Evolutionary conservation across 108 stramenopile species (phyloP), one percentile per base, ranked within the genome.

Genomic region (Asterionellopsis glacialis): DNA sequence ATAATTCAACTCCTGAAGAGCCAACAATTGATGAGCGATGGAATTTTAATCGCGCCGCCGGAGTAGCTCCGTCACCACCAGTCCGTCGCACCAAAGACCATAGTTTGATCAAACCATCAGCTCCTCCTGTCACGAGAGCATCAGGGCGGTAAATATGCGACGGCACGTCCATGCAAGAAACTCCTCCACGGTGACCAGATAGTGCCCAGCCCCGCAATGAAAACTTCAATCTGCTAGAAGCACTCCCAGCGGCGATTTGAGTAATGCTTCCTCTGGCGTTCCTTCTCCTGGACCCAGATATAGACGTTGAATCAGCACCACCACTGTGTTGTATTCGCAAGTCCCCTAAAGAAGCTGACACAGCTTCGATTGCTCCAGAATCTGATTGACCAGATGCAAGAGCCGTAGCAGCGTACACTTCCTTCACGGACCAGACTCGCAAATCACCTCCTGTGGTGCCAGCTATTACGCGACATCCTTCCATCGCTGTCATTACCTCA

Each of bases 101-200:
- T 9, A 93, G 64, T 60, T 93, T 93, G 54, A 93, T 90, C 41
- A 88, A 69, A 9, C 91, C 91, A 64, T 93, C 91, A 23, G 85
- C 84, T 47, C 91, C 91, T 23, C 91, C 91, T 7, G 91, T 83
- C 4, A 93, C 63, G 24, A 93, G 69, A 25, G 85, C 70, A 72
- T 93, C 91, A 3, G 88, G 88, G 11, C 91, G 79, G 54, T 90
- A 93, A 38, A 90, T 74, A 22, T 75, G 80, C 0, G 91, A 85
- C 19, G 91, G 91, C 15, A 90, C 77, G 61, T 89, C 88, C 45
- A 93, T 69, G 45, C 87, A 84, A 1, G 91, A 84, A 7, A 93
- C 87, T 12, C 91, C 91, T 18, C 91, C 88, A 28, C 88, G 69
- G 57, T 93, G 91, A 2, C 87, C 88, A 12, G 83, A 75, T 45